Base-by-base conservation (phyloP, 371 early-diverging fungal genomes). In the Mucor circinelloides region DNA sequence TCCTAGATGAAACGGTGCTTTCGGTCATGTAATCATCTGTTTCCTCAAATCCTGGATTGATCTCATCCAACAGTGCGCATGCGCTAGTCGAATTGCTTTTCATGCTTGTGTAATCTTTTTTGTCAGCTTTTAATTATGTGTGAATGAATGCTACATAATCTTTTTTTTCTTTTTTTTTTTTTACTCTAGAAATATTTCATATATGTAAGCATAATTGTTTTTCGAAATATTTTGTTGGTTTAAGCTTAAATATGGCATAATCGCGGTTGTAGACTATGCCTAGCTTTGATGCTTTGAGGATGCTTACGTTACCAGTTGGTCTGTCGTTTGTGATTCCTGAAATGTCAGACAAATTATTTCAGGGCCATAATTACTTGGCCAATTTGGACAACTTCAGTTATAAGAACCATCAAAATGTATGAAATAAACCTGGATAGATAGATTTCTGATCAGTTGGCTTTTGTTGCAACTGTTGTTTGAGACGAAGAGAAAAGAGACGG, bases 121-220 rank as follows among this genome's bases (percentile, higher is more conserved):
- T 52, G 52, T 52, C 52, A 52, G 52, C 52, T 52, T 52, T 52
- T 52, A 27, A 52, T 27, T 27, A 27, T 52, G 52, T 52, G 52
- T 52, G 52, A 52, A 52, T 52, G 52, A 15, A 0, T 5, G 52
- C 52, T n/a, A n/a, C n/a, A n/a, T n/a, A n/a, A n/a, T n/a, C n/a
- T n/a, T n/a, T n/a, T n/a, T n/a, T n/a, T n/a, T n/a, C n/a, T n/a
- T n/a, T n/a, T n/a, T n/a, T n/a, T n/a, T 52, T 46, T 46, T 42
- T 21, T 19, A 48, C 6, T 15, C 3, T 17, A 40, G 40, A 4
- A 6, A 17, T 40, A 40, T 40, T 40, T 40, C 3, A 40, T 40
- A 40, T 40, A 40, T 17, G 40, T 40, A 40, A 40, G 40, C 17
- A 2, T 1, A 40, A 40, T 17, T 40, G 1, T 38, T 17, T 2